Evolutionary conservation across 208 protist genomes (phyloP).

Genomic region (Acanthamoeba royreba): DNA sequence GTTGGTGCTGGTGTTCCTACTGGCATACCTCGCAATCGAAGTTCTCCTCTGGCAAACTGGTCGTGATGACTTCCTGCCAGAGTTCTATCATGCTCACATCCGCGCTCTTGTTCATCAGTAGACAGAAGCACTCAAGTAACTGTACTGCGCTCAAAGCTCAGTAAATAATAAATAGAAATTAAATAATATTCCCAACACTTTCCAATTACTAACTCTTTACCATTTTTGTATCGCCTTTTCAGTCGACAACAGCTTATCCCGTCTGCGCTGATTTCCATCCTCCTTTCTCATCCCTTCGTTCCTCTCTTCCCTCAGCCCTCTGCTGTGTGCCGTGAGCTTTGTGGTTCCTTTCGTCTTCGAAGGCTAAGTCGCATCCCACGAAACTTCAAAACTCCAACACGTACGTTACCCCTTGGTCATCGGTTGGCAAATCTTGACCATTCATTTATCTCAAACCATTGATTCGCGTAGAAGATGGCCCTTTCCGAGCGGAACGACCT

Average conservation of each 20-base stretch:
- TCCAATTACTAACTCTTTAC: too few species aligned
- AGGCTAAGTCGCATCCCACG: slow-evolving; percentile 16
- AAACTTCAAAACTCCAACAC: not conserved
- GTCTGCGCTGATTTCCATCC: not conserved
- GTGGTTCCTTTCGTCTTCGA: not conserved
- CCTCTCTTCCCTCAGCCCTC: too few species aligned
- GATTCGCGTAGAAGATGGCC: not conserved
- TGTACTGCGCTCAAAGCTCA: too few species aligned
- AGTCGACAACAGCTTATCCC: not conserved
- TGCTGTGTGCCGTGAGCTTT: not conserved
- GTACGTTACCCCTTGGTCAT: not conserved
- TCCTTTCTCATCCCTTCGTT: not conserved
- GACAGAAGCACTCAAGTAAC: too few species aligned
- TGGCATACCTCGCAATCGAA: not conserved
- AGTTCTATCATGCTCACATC: not conserved
- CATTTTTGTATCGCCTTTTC: too few species aligned
- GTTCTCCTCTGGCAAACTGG: not conserved
- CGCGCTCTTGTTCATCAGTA: not conserved
- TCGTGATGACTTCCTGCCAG: not conserved
- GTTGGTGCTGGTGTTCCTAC: not conserved
- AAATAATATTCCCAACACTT: too few species aligned
- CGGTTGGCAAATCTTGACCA: too few species aligned
- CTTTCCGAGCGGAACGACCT: not conserved
- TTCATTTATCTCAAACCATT: not conserved
- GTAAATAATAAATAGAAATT: too few species aligned